Evolutionary conservation across 2,329 filamentous ascomycete species (phyloP), one percentile per base, ranked within the genome.

Genomic region (Whalleya microplaca): DNA sequence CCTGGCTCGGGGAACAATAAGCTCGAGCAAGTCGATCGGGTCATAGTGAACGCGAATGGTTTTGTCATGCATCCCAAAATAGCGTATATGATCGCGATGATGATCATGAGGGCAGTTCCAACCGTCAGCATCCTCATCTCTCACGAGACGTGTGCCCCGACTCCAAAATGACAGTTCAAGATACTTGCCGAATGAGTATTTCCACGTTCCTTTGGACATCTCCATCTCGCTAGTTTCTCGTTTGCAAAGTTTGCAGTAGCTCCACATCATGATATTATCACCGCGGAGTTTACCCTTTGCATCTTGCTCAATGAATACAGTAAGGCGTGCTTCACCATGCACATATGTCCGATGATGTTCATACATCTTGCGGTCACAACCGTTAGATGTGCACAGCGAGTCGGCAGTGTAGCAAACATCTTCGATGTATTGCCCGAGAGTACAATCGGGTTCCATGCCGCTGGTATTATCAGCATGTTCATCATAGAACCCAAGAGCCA

Each of bases 151-250:
- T 47, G 98, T 77, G 40, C 91, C 89, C 42, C 86, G 89, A 69
- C 93, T 94, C 93, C 94, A 99, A 73, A 98, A 98, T 2, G 93
- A 92, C 18, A 99, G 80, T 74, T 99, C 95, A n/a, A 99, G 80
- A 68, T 98, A 99, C 73, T 99, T 99, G 10, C 92, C 95, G 69
- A 99, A 96, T 0, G 95, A 99, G 72, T 99, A 99, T 72, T 96
- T 97, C 90, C 92, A 99, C 0, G 93, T 96, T 66, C 87, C 92
- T 54, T 92, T 87, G 0, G 94, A 97, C 92, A 99, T 97, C 29
- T 89, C 87, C 64, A 91, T 90, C 46, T 93, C 87, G 41, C 92
- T 90, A 0, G 94, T 96, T 71, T 98, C 93, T 64, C 91, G 91
- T 50, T 91, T 88, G 73, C 96, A 99, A 27, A 91, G 82, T 67